phyloP scores from a whole-genome alignment of 2,329 filamentous ascomycete species.

The Alternaria gansuensis region DNA sequence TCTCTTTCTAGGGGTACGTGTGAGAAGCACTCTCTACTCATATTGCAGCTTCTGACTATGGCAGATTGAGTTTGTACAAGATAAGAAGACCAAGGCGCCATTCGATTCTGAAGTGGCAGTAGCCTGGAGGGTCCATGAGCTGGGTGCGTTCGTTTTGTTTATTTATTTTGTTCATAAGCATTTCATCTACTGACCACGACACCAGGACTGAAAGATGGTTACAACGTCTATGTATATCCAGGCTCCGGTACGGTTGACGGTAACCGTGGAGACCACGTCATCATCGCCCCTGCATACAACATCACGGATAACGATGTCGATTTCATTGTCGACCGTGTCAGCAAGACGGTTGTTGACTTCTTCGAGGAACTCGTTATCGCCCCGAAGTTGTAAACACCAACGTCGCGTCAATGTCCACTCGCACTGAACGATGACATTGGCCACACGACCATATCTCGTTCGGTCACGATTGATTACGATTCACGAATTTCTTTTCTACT shows the following conservation, averaged over 20 bases:
- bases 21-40: background rate
- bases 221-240: slow-evolving; percentile 69
- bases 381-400: slow-evolving; percentile 7
- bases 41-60: slow-evolving; percentile 17
- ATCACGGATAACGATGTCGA: slow-evolving; percentile 66
- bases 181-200: slow-evolving; percentile 13
- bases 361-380: slow-evolving; percentile 39
- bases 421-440: background rate
- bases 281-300: slow-evolving; percentile 75
- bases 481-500: slow-evolving; percentile 4
- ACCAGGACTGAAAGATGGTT: slow-evolving; percentile 53
- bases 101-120: slow-evolving; percentile 60
- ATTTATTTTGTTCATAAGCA: too few species aligned
- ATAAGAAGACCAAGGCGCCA: slow-evolving; percentile 64
- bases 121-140: slow-evolving; percentile 61
- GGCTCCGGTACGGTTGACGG: slow-evolving; percentile 69
- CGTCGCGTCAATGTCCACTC: background rate
- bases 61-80: slow-evolving; percentile 66
- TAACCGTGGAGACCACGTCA: slow-evolving; percentile 71
- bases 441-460: background rate
- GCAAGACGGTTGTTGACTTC: slow-evolving; percentile 62
- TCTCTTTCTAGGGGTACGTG: slow-evolving; percentile 65
- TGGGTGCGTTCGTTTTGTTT: slow-evolving; percentile 49
- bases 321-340: slow-evolving; percentile 62
- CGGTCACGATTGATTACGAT: background rate